Conservation (phyloP, 768 basidiomycete species). For the Suillus tomentosus region DNA sequence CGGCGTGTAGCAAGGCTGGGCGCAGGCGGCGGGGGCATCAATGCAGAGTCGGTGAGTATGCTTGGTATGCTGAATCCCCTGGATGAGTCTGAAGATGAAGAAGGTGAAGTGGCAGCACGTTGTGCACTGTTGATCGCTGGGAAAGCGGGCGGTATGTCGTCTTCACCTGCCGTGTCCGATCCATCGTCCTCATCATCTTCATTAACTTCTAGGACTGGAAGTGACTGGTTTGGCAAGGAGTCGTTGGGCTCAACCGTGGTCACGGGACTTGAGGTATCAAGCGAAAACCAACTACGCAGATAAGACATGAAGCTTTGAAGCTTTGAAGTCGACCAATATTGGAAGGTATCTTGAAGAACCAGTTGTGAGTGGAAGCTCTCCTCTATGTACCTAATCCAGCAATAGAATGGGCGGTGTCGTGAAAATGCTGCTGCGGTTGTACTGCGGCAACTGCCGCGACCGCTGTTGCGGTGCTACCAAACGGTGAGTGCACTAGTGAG, state of each 20-base stretch:
- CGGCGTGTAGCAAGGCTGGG: conserved; percentile 41
- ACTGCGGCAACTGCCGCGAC: no score
- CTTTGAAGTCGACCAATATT: neutral
- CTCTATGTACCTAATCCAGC: neutral
- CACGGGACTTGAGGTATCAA: conserved; percentile 26
- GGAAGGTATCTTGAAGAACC: neutral
- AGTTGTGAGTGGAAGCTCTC: neutral
- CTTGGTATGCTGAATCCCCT: conserved; percentile 18
- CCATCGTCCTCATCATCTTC: conserved; percentile 38
- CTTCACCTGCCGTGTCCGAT: conserved; percentile 44
- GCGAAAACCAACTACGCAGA: conserved; percentile 58
- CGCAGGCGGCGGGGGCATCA: conserved; percentile 55
- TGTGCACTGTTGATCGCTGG: conserved; percentile 75
- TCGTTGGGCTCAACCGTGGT: neutral
- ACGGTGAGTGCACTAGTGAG: no score
- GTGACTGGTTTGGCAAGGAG: conserved; percentile 4
- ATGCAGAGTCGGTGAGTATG: conserved; percentile 46
- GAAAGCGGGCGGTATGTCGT: conserved; percentile 72
- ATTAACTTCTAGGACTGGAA: conserved; percentile 24
- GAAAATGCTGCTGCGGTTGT: no score
- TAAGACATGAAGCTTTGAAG: conserved; percentile 54
- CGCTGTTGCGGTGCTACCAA: no score
- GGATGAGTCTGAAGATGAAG: conserved; percentile 11
- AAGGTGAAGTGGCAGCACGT: conserved; percentile 41
- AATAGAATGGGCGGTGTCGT: neutral